Evolutionary conservation across 139 green algal species (phyloP), one percentile per base, ranked within the genome.

Genomic region (Volvox reticuliferus): DNA sequence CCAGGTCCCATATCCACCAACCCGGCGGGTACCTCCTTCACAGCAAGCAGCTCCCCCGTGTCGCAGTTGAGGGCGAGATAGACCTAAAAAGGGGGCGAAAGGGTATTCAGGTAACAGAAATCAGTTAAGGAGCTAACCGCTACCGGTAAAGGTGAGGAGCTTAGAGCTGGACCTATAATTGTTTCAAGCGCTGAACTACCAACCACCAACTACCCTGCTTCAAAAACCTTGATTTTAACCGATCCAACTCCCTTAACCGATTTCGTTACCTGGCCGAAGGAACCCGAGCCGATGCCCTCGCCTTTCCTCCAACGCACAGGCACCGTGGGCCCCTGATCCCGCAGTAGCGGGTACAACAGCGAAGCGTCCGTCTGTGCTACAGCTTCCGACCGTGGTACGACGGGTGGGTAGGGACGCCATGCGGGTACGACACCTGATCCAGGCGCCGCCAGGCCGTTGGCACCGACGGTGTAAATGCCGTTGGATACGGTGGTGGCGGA

Each of bases 21-120:
- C 87, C 68, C 83, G 36, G 95, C 61, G 13, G 83, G 63, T 17
- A 97, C 93, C 87, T 95, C 92, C 88, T 96, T 96, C 19, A 96
- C 86, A 0, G 94, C 94, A 30, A 96, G 80, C 61, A 96, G 92
- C 91, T 96, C 94, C 33, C 92, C 92, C 65, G 93, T 96, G 33
- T 95, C 90, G 88, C 89, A 90, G 73, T 96, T 96, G 26, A 96
- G 87, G 1, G 88, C 94, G n/a, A 96, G 68, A 55, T 88, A 94
- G 13, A 87, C 81, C 79, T 86, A 13, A 12, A 33, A n/a, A n/a
- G n/a, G n/a, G n/a, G n/a, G n/a, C n/a, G n/a, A n/a, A n/a, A n/a
- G n/a, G n/a, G n/a, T n/a, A n/a, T n/a, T n/a, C n/a, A 9, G 44
- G 9, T 9, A 55, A 55, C 9, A 5, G 44, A 5, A 55, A 55